Percentiles rank a stretch among this genome's conserved stretches.
Evolutionary conservation across 179 eudicot genomes (phyloP).

Genomic region (Camellia oleifera): DNA sequence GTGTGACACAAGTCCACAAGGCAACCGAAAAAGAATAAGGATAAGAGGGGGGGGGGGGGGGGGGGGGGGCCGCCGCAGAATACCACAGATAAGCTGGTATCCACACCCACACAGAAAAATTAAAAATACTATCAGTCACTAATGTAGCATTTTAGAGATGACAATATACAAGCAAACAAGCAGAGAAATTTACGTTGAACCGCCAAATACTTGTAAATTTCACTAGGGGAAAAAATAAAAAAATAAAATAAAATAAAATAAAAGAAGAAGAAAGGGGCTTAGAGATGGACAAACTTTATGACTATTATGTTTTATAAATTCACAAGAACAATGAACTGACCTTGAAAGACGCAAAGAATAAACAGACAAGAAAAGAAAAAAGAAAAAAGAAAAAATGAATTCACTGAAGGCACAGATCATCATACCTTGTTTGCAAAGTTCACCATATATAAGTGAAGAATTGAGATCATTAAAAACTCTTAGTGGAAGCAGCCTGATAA

Average conservation of each 20-base stretch:
- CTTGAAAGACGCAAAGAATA: background rate
- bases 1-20: too few relatives aligned
- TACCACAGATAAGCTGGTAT: background rate
- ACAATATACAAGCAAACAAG: background rate
- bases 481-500: slow-evolving; percentile 72
- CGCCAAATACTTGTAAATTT: background rate
- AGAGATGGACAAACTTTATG: background rate
- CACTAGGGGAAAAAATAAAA: background rate
- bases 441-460: slow-evolving; percentile 54
- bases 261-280: background rate
- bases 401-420: slow-evolving; percentile 22
- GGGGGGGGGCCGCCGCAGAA: too few relatives aligned
- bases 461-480: slow-evolving; percentile 63
- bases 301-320: background rate
- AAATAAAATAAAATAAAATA: background rate
- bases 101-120: background rate
- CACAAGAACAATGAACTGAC: background rate
- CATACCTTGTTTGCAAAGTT: slow-evolving; percentile 19
- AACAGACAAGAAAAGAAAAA: background rate
- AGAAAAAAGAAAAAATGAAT: background rate
- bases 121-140: background rate
- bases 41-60: too few relatives aligned
- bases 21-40: too few relatives aligned
- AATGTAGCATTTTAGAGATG: background rate
- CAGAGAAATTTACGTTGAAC: background rate